Conservation (phyloP, 1,284 basidiomycete genomes). For the Polyporus tsugae region DNA sequence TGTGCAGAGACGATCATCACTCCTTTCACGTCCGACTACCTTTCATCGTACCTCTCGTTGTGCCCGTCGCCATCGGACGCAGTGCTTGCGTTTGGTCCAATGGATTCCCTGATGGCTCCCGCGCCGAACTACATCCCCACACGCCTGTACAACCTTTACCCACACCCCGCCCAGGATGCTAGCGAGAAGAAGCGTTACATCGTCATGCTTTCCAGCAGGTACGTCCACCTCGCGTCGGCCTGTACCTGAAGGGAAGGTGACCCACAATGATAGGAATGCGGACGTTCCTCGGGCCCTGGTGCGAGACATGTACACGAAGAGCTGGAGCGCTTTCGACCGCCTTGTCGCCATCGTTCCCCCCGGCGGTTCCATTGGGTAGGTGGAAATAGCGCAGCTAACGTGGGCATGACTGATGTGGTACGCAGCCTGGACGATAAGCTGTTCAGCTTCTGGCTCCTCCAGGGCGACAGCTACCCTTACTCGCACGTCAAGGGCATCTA, state of each 20-base stretch:
- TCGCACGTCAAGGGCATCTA: slow-evolving; percentile 86
- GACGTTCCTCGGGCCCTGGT: slow-evolving; percentile 86
- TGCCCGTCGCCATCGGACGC: slow-evolving; percentile 75
- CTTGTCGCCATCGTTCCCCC: slow-evolving; percentile 86
- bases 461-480: slow-evolving; percentile 75
- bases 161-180: slow-evolving; percentile 80
- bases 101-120: slow-evolving; percentile 77
- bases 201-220: slow-evolving; percentile 74
- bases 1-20: slow-evolving; percentile 71
- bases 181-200: slow-evolving; percentile 77
- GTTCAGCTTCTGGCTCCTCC: slow-evolving; percentile 86
- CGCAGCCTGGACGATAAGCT: slow-evolving; percentile 84
- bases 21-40: slow-evolving; percentile 78
- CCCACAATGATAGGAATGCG: slow-evolving; percentile 64
- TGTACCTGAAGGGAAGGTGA: not conserved
- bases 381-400: slow-evolving; percentile 11
- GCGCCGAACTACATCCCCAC: slow-evolving; percentile 77
- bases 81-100: slow-evolving; percentile 79
- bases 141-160: slow-evolving; percentile 72
- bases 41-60: slow-evolving; percentile 79
- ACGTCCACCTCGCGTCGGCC: slow-evolving; percentile 28
- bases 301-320: slow-evolving; percentile 89
- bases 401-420: slow-evolving; percentile 18
- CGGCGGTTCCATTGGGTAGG: slow-evolving; percentile 85
- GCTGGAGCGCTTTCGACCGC: slow-evolving; percentile 87